Base-by-base conservation (phyloP, 1,284 basidiomycete genomes). In the Naganishia liquefaciens region DNA sequence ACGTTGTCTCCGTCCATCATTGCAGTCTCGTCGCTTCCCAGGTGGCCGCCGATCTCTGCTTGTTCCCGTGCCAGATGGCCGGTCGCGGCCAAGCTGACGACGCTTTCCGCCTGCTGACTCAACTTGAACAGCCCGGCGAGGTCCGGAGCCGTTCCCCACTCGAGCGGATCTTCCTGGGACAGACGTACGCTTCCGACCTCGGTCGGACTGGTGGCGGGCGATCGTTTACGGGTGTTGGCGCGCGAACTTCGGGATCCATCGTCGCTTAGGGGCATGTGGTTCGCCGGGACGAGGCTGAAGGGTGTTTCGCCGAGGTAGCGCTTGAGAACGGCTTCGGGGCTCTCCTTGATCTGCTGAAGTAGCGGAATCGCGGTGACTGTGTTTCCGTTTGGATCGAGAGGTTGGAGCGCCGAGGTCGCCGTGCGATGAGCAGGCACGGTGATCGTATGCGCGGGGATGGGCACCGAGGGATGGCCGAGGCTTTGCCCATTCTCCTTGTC, bases 241-340 rank as follows among this genome's bases (percentile, higher is more conserved):
- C 30, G 47, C 21, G 57, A 60, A 40, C 27, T 21, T 27, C 42
- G 40, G n/a, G 54, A 57, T 9, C 46, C 46, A 28, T 60, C 46
- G 46, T 50, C 57, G 47, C 57, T 50, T 17, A 60, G 37, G 5
- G 46, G 46, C 21, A 49, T 37, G 43, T 57, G 21, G 39, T 25
- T 25, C 7, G 46, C 44, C 30, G 44, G 46, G 11, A 49, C 57
- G 17, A 60, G 46, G 43, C 46, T 49, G 15, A 60, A 40, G 28
- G 23, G 25, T 21, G 57, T 50, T 50, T 60, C 46, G 17, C 46
- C 44, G 7, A 60, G 46, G 47, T 60, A 60, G 43, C 57, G 57
- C 30, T 60, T 60, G 30, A 60, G 57, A 27, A 50, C 57, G 17
- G 57, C 57, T 60, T 60, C 57, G 3, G 57, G 57, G 46, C 21